Evolutionary conservation across 73 alveolate genomes (phyloP).

Genomic region (Paramecium caudatum): DNA sequence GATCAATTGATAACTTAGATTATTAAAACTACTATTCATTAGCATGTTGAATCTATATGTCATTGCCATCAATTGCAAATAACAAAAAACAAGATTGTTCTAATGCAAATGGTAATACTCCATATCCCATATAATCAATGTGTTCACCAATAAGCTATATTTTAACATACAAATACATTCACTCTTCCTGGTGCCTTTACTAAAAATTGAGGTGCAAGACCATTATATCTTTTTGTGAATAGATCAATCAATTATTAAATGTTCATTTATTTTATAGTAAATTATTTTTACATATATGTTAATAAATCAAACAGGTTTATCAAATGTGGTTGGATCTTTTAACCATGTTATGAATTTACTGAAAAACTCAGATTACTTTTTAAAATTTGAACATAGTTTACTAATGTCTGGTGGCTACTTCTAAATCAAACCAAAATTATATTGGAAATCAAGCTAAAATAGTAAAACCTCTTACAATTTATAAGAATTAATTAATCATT

Average conservation of each 20-base stretch:
- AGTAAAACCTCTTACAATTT: slow-evolving; percentile 12
- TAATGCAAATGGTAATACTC: slow-evolving; percentile 92
- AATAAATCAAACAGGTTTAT: slow-evolving; percentile 43
- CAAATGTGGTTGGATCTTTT: slow-evolving; percentile 39
- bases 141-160: slow-evolving; percentile 92
- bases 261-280: neutral
- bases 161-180: slow-evolving; percentile 61
- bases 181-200: slow-evolving; percentile 95
- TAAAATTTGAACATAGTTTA: slow-evolving; percentile 9
- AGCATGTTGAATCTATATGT: slow-evolving; percentile 80
- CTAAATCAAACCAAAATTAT: slow-evolving; percentile 4
- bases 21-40: slow-evolving; percentile 81
- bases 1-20: slow-evolving; percentile 78
- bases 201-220: slow-evolving; percentile 35
- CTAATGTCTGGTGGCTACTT: slow-evolving; percentile 22
- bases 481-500: slow-evolving; percentile 44
- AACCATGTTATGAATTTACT: slow-evolving; percentile 40
- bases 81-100: slow-evolving; percentile 90
- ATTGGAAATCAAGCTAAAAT: slow-evolving; percentile 3
- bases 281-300: neutral
- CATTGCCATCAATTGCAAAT: slow-evolving; percentile 80
- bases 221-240: neutral
- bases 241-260: slow-evolving; percentile 29
- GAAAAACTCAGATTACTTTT: slow-evolving; percentile 23
- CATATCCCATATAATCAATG: slow-evolving; percentile 93